These are phyloP conservation scores for Ramaria rubella DNA, from an alignment of 768 basidiomycete species.

Conservation along the genomic window DNA sequence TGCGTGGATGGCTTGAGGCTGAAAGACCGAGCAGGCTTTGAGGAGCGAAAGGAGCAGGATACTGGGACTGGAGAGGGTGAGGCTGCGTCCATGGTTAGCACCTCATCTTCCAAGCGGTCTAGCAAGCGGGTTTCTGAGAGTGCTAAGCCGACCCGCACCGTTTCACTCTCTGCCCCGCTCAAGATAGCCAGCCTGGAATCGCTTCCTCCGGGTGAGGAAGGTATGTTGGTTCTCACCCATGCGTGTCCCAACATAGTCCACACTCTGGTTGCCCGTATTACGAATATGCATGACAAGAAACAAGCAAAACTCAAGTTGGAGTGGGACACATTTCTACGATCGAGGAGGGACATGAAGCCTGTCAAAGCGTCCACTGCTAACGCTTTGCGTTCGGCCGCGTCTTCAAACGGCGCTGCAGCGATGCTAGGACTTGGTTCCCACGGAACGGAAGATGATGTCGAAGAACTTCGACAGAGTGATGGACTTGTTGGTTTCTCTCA, in stretches of 20 bases:
- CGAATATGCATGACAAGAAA: constrained; percentile 73
- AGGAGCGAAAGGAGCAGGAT: constrained; percentile 18
- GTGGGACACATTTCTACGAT: constrained; percentile 85
- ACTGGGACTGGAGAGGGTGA: constrained; percentile 19
- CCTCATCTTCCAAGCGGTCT: not conserved
- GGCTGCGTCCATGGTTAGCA: constrained; percentile 1
- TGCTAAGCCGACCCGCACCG: not conserved
- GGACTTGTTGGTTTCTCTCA: constrained; percentile 89
- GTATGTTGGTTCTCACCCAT: constrained; percentile 54
- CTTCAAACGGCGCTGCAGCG: constrained; percentile 45
- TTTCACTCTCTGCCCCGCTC: constrained; percentile 11
- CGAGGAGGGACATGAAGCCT: constrained; percentile 42
- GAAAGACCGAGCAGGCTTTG: constrained; percentile 4
- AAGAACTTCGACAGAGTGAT: constrained; percentile 74
- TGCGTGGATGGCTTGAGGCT: constrained; percentile 30
- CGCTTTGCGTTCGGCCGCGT: constrained; percentile 12
- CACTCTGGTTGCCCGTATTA: constrained; percentile 66
- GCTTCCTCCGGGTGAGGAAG: constrained; percentile 51
- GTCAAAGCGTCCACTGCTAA: constrained; percentile 22
- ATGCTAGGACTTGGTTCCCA: constrained; percentile 62
- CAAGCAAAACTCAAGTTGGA: constrained; percentile 64
- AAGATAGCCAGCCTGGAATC: constrained; percentile 3
- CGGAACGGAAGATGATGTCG: constrained; percentile 41
- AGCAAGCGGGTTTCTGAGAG: not conserved
- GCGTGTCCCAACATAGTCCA: constrained; percentile 71